These are phyloP conservation scores for Eustoma russellianum DNA, from an alignment of 257 asterid species.

Conservation along the genomic window DNA sequence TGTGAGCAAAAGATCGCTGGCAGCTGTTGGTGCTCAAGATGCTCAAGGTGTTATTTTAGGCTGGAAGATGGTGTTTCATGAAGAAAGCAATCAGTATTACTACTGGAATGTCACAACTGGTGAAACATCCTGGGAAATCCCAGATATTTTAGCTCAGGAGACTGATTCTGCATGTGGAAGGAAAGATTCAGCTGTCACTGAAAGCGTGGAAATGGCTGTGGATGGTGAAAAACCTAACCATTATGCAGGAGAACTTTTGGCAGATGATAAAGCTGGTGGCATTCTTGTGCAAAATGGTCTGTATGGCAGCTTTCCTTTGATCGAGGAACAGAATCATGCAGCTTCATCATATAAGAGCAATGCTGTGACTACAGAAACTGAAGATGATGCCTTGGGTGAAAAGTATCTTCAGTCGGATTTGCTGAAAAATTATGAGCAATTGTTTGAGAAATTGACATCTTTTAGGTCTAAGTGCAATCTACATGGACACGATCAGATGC, in stretches of 20 bases:
- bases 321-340: conserved; percentile 7
- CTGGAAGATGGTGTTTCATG: conserved; percentile 88
- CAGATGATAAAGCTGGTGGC: conserved; percentile 18
- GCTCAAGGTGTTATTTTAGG: conserved; percentile 42
- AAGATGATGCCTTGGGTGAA: conserved; percentile 16
- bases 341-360: conserved; percentile 24
- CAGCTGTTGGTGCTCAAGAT: conserved; percentile 26
- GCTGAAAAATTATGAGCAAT: conserved; percentile 41
- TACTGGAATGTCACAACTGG: conserved; percentile 87
- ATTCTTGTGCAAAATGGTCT: conserved; percentile 19
- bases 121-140: conserved; percentile 98
- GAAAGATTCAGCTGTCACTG: conserved; percentile 27
- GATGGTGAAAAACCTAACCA: conserved; percentile 21
- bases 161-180: conserved; percentile 22
- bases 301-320: conserved; percentile 4
- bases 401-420: conserved; percentile 33
- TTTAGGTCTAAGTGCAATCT: conserved; percentile 38
- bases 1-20: conserved; percentile 26
- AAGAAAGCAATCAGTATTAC: conserved; percentile 83
- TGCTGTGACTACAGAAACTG: conserved; percentile 7
- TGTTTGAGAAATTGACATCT: conserved; percentile 50
- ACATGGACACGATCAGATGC: conserved; percentile 29
- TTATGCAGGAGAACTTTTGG: conserved; percentile 20
- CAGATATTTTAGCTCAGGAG: conserved; percentile 38
- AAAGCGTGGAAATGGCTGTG: conserved; percentile 12